Evolutionary conservation across 805 yeast genomes (phyloP), one percentile per base, ranked within the genome.

Genomic region (Kazachstania africana): DNA sequence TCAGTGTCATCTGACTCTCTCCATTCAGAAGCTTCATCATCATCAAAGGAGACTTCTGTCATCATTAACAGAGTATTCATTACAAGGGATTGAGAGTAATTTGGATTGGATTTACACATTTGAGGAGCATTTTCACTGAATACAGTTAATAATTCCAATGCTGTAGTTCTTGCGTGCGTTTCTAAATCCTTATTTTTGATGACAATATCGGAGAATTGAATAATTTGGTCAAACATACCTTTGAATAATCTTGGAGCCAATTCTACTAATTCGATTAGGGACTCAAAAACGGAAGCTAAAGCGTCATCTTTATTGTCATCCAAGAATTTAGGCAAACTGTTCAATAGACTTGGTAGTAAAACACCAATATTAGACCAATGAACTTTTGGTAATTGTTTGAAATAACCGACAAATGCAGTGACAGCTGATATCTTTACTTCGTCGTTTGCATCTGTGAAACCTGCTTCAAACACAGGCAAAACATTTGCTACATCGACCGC

Each of bases 181-280:
- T 84, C 96, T 43, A 85, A 60, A 14, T 82, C 93, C 47, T 68
- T 72, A 58, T 84, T 78, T 47, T 81, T 83, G 31, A 84, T 71
- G 20, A 91, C 88, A 12, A 75, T 71, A n/a, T 84, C 69, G 47
- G 91, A 75, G 48, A 91, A 91, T 39, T 81, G 80, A 31, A 85
- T 72, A 27, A 91, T 75, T n/a, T 83, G 78, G 30, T 78, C 76
- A 54, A 91, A 88, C 83, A 88, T 81, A 26, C 84, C 84, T 50
- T 70, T 73, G 64, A 91, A 91, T 74, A 91, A 72, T 51, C 87
- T 88, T 33, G 98, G 97, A 6, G 96, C 97, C 37, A 87, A 62
- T 40, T 79, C 88, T 8, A 87, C 95, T 37, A 91, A 68, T 45
- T 91, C 97, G 34, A 87, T 84, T 43, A 91, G 64, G 6, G 85